These are phyloP conservation scores for Gymnopilus dilepis DNA, from an alignment of 768 basidiomycete species.

Conservation along the genomic window DNA sequence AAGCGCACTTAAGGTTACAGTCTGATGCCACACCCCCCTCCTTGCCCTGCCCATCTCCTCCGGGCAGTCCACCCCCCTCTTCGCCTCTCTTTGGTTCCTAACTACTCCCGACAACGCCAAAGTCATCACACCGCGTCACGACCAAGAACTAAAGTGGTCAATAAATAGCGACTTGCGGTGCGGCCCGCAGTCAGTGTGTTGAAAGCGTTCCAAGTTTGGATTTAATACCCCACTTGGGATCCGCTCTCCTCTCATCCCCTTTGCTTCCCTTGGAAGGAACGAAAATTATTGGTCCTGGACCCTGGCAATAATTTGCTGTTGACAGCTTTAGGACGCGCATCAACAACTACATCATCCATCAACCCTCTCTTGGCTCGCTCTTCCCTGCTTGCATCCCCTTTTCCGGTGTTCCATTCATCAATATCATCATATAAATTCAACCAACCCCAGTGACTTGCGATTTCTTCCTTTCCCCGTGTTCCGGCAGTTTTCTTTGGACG, in stretches of 20 bases:
- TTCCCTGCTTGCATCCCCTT: conserved; percentile 1
- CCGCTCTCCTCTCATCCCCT: conserved; percentile 6
- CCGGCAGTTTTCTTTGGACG: conserved; percentile 10
- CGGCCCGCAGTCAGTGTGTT: conserved; percentile 4
- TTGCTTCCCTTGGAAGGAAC: conserved; percentile 3
- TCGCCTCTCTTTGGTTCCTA: conserved; percentile 12
- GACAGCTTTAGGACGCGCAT: conserved; percentile 5
- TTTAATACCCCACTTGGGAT: conserved; percentile 16
- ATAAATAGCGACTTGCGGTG: conserved; percentile 11
- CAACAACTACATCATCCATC: conserved; percentile 12
- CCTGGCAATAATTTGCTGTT: not conserved
- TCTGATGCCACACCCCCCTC: not conserved
- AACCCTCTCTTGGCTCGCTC: not conserved
- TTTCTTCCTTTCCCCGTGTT: conserved; percentile 6
- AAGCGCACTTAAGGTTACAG: conserved; percentile 21
- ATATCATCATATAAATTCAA: conserved; percentile 3
- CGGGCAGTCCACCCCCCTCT: not conserved
- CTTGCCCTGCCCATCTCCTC: not conserved
- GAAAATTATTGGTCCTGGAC: conserved; percentile 5
- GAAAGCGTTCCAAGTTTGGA: conserved; percentile 17
- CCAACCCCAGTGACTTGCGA: not conserved
- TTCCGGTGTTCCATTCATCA: conserved; percentile 4
- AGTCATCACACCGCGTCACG: conserved; percentile 13
- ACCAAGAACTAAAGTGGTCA: conserved; percentile 7
- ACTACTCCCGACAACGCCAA: conserved; percentile 12